Conservation (phyloP, 768 basidiomycete genomes). For the Cystoderma amianthinum region DNA sequence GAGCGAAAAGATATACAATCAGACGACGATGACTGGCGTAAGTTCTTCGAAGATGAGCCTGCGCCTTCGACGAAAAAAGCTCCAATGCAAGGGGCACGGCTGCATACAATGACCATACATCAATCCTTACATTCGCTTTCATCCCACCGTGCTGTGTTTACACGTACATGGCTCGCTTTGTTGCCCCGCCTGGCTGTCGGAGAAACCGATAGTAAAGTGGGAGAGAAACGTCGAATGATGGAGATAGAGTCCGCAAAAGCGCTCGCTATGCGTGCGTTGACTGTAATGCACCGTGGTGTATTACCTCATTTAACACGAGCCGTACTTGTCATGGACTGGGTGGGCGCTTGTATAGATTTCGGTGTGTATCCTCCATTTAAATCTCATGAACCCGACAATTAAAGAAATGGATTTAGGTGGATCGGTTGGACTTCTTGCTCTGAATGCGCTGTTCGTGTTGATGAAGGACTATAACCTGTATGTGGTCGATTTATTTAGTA, state of each 20-base stretch:
- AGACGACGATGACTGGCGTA: conserved; percentile 61
- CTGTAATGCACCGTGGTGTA: conserved; percentile 77
- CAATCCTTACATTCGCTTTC: conserved; percentile 71
- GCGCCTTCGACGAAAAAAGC: conserved; percentile 21
- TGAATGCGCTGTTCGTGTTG: conserved; percentile 87
- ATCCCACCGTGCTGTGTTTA: conserved; percentile 78
- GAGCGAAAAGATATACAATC: conserved; percentile 22
- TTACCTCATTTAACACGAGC: conserved; percentile 79
- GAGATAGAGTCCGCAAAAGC: conserved; percentile 24
- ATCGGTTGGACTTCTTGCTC: conserved; percentile 75
- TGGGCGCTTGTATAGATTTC: conserved; percentile 74
- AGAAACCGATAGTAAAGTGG: conserved; percentile 22
- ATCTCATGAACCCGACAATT: conserved; percentile 1
- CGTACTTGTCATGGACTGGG: conserved; percentile 87
- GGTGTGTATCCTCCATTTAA: conserved; percentile 35
- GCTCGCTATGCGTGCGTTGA: conserved; percentile 52
- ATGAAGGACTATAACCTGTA: conserved; percentile 93
- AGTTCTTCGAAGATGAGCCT: conserved; percentile 71
- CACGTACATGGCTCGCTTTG: conserved; percentile 71
- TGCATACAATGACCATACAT: conserved; percentile 64
- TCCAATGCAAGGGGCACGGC: conserved; percentile 33
- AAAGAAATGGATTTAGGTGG: conserved; percentile 46
- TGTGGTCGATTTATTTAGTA: conserved; percentile 1
- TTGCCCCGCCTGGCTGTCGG: conserved; percentile 49
- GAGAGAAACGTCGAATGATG: too few relatives aligned